Base-by-base conservation (phyloP, 495 filamentous ascomycete genomes). In the Aspergillus coremiiformis region DNA sequence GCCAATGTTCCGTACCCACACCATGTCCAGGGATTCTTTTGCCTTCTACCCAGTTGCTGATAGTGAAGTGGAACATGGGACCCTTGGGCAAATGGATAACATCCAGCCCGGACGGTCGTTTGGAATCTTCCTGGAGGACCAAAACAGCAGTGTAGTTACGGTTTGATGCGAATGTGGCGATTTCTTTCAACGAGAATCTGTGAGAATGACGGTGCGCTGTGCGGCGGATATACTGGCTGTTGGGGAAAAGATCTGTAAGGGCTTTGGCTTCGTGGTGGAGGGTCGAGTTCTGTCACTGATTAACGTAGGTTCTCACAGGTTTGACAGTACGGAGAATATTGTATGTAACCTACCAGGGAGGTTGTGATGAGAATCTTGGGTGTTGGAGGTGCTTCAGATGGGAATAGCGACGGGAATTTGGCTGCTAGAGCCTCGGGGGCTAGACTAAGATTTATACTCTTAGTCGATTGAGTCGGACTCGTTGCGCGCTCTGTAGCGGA, bases 291-390 rank as follows among this genome's bases (percentile, higher is more conserved):
- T 41, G 19, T 17, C n/a, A 41, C 1, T 41, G 6, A 21, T 41
- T 17, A 41, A 14, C n/a, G 8, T 41, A 17, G 37, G 17, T 35
- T 3, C 32, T 14, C 5, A 35, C 5, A n/a, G 2, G 32, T 9
- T 7, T 30, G n/a, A n/a, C n/a, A n/a, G n/a, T n/a, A n/a, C n/a
- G n/a, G n/a, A n/a, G 32, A 6, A 20, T 41, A 41, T n/a, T 37
- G n/a, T 20, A 20, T 6, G 17, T n/a, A 21, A 21, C 37, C 11
- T 41, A 41, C 37, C 49, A 95, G 68, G 11, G 78, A 84, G 23
- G 92, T 96, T 8, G 93, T 98, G 62, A 98, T 81, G 15, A 97
- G 81, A 54, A 96, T 83, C 66, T 91, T 93, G 44, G 93, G 83
- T 7, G 66, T 50, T 45, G 71, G 60, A 41, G 80, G 65, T 26